Conservation (phyloP, 2,329 filamentous ascomycete species). For the Paracoccidioides lutzii region DNA sequence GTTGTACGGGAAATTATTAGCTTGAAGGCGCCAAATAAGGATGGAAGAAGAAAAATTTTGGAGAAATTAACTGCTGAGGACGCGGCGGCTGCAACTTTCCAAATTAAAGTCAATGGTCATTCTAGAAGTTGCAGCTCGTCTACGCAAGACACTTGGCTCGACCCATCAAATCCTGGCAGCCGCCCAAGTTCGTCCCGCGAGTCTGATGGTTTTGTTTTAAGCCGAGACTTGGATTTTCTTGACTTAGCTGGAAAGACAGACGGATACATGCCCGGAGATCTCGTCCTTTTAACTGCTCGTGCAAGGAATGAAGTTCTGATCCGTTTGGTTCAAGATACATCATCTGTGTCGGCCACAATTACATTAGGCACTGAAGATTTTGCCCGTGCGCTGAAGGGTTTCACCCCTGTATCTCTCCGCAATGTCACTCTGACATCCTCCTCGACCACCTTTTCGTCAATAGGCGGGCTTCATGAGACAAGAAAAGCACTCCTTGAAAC, state of each 20-base stretch:
- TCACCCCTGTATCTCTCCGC: slow-evolving; percentile 85
- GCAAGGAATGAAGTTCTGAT: slow-evolving; percentile 89
- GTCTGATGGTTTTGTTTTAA: slow-evolving; percentile 55
- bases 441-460: slow-evolving; percentile 81
- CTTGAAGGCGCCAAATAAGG: slow-evolving; percentile 84
- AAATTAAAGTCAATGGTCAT: slow-evolving; percentile 21
- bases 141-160: slow-evolving; percentile 59
- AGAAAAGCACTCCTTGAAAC: slow-evolving; percentile 89
- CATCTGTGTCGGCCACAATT: slow-evolving; percentile 42
- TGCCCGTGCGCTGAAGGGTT: slow-evolving; percentile 70
- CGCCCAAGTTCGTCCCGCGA: slow-evolving; percentile 30
- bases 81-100: slow-evolving; percentile 26
- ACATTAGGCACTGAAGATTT: slow-evolving; percentile 65
- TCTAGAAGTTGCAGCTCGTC: slow-evolving; percentile 14
- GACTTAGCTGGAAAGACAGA: slow-evolving; percentile 90
- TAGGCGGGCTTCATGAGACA: slow-evolving; percentile 77
- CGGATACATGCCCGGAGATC: slow-evolving; percentile 93
- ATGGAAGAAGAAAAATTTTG: slow-evolving; percentile 69
- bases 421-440: slow-evolving; percentile 91
- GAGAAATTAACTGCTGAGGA: slow-evolving; percentile 56
- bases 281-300: slow-evolving; percentile 71
- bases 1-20: slow-evolving; percentile 83
- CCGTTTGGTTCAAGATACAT: slow-evolving; percentile 52
- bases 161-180: slow-evolving; percentile 50
- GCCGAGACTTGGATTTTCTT: slow-evolving; percentile 71